Conservation (phyloP, 75 land plant genomes). For the Picea sitchensis region DNA sequence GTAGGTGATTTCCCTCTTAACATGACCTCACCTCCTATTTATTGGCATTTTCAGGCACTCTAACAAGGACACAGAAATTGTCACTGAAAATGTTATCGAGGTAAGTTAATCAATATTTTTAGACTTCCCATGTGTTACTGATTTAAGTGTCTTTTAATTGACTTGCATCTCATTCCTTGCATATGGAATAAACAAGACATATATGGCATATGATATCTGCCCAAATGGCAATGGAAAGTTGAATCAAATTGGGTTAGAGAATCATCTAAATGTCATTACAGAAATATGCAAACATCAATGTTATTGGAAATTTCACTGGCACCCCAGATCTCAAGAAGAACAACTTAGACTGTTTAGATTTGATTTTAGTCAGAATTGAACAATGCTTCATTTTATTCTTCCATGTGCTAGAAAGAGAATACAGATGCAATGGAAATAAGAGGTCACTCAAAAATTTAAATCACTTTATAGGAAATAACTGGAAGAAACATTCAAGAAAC, state of each 20-base stretch:
- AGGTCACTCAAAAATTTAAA: too few relatives aligned
- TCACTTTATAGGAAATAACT: too few relatives aligned
- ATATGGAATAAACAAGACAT: background rate
- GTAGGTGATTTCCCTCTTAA: background rate
- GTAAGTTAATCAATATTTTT: background rate
- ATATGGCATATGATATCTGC: background rate
- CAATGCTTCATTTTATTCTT: too few relatives aligned
- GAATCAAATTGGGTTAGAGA: background rate
- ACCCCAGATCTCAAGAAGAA: background rate
- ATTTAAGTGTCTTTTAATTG: background rate
- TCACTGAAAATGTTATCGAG: conserved; percentile 3
- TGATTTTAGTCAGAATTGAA: background rate
- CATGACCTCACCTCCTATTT: background rate
- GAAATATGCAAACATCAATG: background rate
- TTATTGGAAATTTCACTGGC: background rate
- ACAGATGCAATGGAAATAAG: too few relatives aligned
- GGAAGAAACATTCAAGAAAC: too few relatives aligned
- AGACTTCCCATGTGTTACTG: background rate
- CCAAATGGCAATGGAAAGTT: background rate
- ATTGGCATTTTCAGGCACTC: conserved; percentile 6
- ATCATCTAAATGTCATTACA: background rate
- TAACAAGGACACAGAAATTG: background rate
- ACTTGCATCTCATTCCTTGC: background rate
- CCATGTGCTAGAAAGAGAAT: too few relatives aligned
- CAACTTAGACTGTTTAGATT: background rate